These are phyloP conservation scores for Lenwebbia sp. DNA, from an alignment of 345 rosid genomes.

Conservation along the genomic window DNA sequence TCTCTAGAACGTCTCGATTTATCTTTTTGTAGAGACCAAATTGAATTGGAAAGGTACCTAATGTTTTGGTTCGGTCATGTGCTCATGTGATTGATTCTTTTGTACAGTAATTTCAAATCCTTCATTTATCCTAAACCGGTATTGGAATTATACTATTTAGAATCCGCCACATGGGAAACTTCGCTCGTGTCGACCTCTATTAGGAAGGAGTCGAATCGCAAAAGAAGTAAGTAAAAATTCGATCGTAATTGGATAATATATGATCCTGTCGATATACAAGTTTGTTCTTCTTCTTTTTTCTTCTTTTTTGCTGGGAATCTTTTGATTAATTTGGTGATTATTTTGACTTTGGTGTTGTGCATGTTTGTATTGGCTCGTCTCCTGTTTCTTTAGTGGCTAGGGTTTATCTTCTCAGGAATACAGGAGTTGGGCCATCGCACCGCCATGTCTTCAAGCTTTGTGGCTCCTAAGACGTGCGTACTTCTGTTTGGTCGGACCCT, in stretches of 20 bases:
- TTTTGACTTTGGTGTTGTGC: background rate
- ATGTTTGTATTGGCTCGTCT: background rate
- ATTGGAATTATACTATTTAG: background rate
- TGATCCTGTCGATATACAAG: background rate
- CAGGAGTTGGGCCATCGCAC: background rate
- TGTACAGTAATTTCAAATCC: background rate
- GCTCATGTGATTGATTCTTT: background rate
- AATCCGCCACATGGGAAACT: background rate
- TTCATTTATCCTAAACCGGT: background rate
- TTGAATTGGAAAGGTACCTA: background rate
- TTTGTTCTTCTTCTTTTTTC: background rate
- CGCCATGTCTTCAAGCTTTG: background rate
- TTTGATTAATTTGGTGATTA: background rate
- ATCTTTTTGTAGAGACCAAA: background rate
- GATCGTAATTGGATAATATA: background rate
- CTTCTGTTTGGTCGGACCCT: background rate
- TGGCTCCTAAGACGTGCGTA: background rate
- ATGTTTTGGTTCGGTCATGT: background rate
- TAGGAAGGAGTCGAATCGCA: background rate
- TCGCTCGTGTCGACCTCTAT: background rate
- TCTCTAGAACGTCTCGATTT: background rate
- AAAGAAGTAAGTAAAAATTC: background rate
- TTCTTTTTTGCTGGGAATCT: background rate
- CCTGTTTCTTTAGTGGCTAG: background rate
- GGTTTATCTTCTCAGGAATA: background rate